A percentile compares a stretch with the other conserved stretches of the same genome.
phyloP scores from a whole-genome alignment of 192 early-diverging fungal species.

The Coemansia sp. region DNA sequence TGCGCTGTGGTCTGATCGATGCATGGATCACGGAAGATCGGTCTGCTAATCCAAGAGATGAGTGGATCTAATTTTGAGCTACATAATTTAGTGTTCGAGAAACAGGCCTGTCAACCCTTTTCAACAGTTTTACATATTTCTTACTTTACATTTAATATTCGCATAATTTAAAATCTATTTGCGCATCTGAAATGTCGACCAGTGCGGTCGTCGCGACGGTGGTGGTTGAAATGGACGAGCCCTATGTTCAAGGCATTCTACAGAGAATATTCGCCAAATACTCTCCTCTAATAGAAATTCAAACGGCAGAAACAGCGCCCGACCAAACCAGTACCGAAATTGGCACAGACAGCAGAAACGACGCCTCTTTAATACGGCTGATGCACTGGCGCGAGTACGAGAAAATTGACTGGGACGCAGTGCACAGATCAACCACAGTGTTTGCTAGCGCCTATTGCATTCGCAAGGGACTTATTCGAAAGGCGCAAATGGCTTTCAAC shows the following conservation, averaged over 20 bases:
- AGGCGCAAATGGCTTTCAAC: slow-evolving; percentile 62
- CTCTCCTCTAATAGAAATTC: slow-evolving; percentile 1
- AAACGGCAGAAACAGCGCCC: background rate
- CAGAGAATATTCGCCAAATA: slow-evolving; percentile 18
- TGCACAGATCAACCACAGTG: slow-evolving; percentile 31
- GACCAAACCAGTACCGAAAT: background rate
- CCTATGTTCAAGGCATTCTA: slow-evolving; percentile 48
- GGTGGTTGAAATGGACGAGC: slow-evolving; percentile 50
- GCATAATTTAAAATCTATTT: background rate
- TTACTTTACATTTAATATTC: background rate
- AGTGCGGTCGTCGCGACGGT: slow-evolving; percentile 19
- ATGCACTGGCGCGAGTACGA: slow-evolving; percentile 68
- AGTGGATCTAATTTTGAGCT: too few relatives aligned
- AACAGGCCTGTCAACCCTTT: too few relatives aligned
- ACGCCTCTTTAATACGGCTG: background rate
- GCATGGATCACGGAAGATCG: too few relatives aligned
- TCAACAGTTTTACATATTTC: background rate
- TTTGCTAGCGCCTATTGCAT: slow-evolving; percentile 60
- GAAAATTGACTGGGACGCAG: slow-evolving; percentile 55
- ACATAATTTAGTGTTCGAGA: too few relatives aligned
- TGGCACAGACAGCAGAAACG: too few relatives aligned
- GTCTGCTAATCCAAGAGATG: too few relatives aligned
- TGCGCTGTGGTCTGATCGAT: too few relatives aligned
- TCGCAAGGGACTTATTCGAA: slow-evolving; percentile 65
- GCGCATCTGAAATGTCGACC: background rate